Evolutionary conservation across 106 monocot species (phyloP), one percentile per base, ranked within the genome.

Genomic region (Apostasia shenzhenica): DNA sequence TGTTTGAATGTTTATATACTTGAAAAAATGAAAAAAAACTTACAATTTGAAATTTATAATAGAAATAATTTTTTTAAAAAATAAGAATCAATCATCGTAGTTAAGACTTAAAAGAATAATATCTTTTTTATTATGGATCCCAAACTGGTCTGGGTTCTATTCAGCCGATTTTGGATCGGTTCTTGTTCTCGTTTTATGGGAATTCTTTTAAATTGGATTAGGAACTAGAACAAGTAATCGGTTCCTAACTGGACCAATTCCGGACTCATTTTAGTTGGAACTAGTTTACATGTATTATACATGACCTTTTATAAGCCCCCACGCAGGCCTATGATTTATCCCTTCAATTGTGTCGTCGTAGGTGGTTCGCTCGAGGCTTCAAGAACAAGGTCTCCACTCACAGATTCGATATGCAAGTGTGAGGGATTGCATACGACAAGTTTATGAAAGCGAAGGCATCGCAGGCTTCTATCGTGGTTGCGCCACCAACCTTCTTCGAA

Each of bases 351-450:
- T 59, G 7, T 59, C 59, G 39, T 26, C 44, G 41, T 41, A 94
- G 94, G 94, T 90, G 14, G 90, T 94, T 45, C 84, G 94, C 8
- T 85, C 94, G 10, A 87, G 85, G 75, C 87, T 94, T 63, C 94
- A 94, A 72, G 94, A 87, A 52, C 94, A 94, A 66, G 87, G 90
- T 41, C 67, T 79, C 57, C 84, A 85, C 69, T 68, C 86, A 5
- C 76, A 63, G 55, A 73, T 57, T 45, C 72, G 77, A 12, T 94
- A 90, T 67, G 42, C 70, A 55, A 87, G 94, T 45, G 90, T 83
- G 1, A 52, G 74, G 12, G 94, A 94, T 56, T 94, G 94, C 70
- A 72, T 94, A 67, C 87, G 77, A 57, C 78, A 94, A 69, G 87
- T 94, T 11, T 72, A 77, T 46, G 56, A 69, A 3, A 74, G 68